Evolutionary conservation across 2,329 filamentous ascomycete genomes (phyloP).

Genomic region (Pseudomassariella vexata): DNA sequence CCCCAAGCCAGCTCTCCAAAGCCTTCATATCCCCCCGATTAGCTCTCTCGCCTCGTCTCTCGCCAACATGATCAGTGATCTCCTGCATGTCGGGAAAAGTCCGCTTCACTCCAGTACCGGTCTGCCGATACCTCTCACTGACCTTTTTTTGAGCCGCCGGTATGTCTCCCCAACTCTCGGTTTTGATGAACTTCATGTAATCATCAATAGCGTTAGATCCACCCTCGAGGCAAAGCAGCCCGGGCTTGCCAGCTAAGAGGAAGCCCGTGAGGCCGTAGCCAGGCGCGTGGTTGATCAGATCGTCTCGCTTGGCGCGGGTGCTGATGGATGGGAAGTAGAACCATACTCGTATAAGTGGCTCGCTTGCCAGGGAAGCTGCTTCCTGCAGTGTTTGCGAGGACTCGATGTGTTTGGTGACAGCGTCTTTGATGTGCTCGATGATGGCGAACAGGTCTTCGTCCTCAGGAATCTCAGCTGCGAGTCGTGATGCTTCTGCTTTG

Average conservation of each 20-base stretch:
- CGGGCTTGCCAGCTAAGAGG: slow-evolving; percentile 54
- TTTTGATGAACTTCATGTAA: slow-evolving; percentile 60
- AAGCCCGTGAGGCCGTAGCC: slow-evolving; percentile 51
- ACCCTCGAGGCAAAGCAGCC: slow-evolving; percentile 47
- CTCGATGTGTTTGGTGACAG: slow-evolving; percentile 24
- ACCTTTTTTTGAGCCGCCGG: slow-evolving; percentile 58
- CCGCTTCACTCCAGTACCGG: slow-evolving; percentile 18
- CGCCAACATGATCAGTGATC: slow-evolving; percentile 45
- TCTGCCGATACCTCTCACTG: slow-evolving; percentile 46
- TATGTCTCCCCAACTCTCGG: slow-evolving; percentile 58
- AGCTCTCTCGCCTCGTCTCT: slow-evolving; percentile 39
- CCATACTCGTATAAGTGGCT: slow-evolving; percentile 46
- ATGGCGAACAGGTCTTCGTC: slow-evolving; percentile 36
- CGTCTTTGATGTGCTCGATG: slow-evolving; percentile 37
- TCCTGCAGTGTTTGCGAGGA: slow-evolving; percentile 10
- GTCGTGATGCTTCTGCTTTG: slow-evolving; percentile 34
- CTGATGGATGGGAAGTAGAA: slow-evolving; percentile 60
- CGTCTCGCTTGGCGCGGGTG: slow-evolving; percentile 52
- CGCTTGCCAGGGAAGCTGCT: background rate
- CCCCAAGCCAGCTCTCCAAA: slow-evolving; percentile 41
- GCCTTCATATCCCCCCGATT: slow-evolving; percentile 50
- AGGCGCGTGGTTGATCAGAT: slow-evolving; percentile 48
- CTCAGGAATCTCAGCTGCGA: slow-evolving; percentile 32
- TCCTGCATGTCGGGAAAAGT: slow-evolving; percentile 51
- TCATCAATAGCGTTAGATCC: slow-evolving; percentile 41